Conservation (phyloP, 768 basidiomycete species). For the Chalciporus piperatus region DNA sequence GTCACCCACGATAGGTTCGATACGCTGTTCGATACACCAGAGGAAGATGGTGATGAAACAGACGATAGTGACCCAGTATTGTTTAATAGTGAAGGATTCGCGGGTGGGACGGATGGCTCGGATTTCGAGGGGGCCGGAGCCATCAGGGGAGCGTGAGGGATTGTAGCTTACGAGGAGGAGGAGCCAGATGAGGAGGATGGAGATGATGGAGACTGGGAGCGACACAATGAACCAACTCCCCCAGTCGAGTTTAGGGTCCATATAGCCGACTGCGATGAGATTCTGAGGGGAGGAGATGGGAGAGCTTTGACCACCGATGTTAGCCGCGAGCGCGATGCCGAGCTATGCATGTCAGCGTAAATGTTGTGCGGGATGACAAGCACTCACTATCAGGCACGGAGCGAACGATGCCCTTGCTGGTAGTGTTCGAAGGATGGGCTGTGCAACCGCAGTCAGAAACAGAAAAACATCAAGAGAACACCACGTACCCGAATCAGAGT, state of each 20-base stretch:
- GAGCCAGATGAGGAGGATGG: conserved; percentile 89
- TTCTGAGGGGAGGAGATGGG: conserved; percentile 99
- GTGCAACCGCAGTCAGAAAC: conserved; percentile 6
- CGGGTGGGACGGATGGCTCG: conserved; percentile 78
- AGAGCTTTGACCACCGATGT: conserved; percentile 95
- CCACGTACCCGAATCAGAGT: conserved; percentile 82
- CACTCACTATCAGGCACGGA: conserved; percentile 84
- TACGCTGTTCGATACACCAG: conserved; percentile 84
- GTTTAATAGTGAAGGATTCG: conserved; percentile 78
- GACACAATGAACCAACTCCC: conserved; percentile 91
- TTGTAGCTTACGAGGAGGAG: conserved; percentile 81
- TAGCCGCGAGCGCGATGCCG: conserved; percentile 96
- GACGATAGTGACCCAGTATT: conserved; percentile 87
- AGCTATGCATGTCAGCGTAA: conserved; percentile 48
- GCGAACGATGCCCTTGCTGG: conserved; percentile 85
- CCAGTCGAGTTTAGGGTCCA: conserved; percentile 89
- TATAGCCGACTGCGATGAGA: conserved; percentile 83
- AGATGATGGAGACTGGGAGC: conserved; percentile 83
- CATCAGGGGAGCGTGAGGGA: conserved; percentile 67
- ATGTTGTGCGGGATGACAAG: background rate
- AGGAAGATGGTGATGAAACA: conserved; percentile 81
- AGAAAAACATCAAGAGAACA: background rate
- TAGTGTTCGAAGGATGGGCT: conserved; percentile 93
- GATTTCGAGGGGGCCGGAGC: conserved; percentile 78
- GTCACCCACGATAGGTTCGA: conserved; percentile 80